phyloP scores from a whole-genome alignment of 345 rosid genomes.

The Brassica napus region Da-Ae NC_063434.1:20774501-20775000 shows the following conservation, averaged over 20 bases:
- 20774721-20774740: background rate
- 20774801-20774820: conserved; percentile 26
- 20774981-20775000: no score
- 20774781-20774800: conserved; percentile 35
- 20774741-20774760: background rate
- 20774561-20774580: background rate
- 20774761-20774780: conserved; percentile 8
- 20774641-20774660: background rate
- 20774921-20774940: conserved; percentile 10
- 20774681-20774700: background rate
- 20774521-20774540: background rate
- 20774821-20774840: conserved; percentile 1
- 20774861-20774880: conserved; percentile 12
- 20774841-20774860: conserved; percentile 13
- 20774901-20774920: conserved; percentile 33
- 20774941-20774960: background rate
- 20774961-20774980: no score
- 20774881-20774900: conserved; percentile 30
- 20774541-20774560: background rate
- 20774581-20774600: background rate
- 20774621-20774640: no score
- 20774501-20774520: background rate
- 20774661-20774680: background rate
- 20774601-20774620: background rate
- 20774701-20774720: background rate